phyloP scores from a whole-genome alignment of 2,329 filamentous ascomycete species.

The Cryphonectria japonica region DNA sequence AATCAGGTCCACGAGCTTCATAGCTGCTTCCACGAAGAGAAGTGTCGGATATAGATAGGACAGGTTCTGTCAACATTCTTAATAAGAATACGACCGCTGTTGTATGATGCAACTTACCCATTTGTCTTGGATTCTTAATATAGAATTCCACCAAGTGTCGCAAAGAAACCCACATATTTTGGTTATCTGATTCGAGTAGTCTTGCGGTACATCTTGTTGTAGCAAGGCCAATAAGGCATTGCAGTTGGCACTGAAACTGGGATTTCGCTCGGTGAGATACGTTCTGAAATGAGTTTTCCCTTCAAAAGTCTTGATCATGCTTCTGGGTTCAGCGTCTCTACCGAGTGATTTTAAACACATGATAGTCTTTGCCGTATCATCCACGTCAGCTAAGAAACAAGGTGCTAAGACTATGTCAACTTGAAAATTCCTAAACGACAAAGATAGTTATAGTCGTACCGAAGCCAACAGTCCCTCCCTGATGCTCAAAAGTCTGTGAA shows the following conservation, averaged over 20 bases:
- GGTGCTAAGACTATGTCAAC: neutral
- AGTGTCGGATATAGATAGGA: no score
- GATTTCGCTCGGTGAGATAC: neutral
- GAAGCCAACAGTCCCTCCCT: no score
- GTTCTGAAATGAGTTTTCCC: neutral
- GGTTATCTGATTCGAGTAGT: neutral
- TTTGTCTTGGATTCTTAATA: no score
- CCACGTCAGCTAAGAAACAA: neutral
- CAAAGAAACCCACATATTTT: neutral
- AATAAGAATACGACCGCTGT: no score
- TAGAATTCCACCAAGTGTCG: neutral
- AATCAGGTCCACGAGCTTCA: no score
- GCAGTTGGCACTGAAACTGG: constrained; percentile 10
- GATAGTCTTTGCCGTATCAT: neutral
- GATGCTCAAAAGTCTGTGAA: no score
- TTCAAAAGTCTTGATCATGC: constrained; percentile 9
- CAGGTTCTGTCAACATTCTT: no score
- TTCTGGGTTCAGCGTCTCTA: neutral
- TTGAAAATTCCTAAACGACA: no score
- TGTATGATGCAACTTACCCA: no score
- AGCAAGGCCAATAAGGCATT: neutral
- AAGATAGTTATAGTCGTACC: no score
- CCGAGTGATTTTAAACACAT: neutral
- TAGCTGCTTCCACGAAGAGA: no score
- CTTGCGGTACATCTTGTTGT: neutral